Base-by-base conservation (phyloP, 139 green algal species). In the Deuterostichococcus epilithicus region DNA sequence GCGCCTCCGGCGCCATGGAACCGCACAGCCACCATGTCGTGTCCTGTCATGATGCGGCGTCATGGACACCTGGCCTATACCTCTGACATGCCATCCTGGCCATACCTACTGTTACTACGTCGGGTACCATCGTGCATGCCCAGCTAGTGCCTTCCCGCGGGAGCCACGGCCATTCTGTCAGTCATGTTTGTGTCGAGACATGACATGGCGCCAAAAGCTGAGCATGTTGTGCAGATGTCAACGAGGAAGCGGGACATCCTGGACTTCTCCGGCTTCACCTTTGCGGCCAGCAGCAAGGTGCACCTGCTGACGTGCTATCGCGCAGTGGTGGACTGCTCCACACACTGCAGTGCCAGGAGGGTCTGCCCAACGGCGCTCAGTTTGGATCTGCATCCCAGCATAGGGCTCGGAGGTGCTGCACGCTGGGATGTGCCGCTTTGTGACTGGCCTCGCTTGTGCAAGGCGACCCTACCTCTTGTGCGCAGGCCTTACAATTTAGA, bases 211-310 rank as follows among this genome's bases (percentile, higher is more conserved):
- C 1, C 44, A 23, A 68, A 2, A 28, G 30, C 6, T 68, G 28
- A 37, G 8, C 13, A 68, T 39, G 35, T 35, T 39, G 22, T 72
- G 68, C 60, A 73, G 38, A 3, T 79, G 44, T 4, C 73, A 30
- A 72, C 44, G 44, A 47, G 90, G 63, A 94, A 91, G 83, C 82
- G 76, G 36, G 87, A 87, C 37, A 76, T 95, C 25, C 80, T 86
- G 26, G 83, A 86, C 36, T 94, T 94, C 76, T 85, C 75, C 33
- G 90, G 90, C 35, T 86, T 90, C 74, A 84, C 75, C 0, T 93
- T 86, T 36, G 71, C 78, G 0, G 86, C 81, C 0, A 84, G 79
- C 26, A 75, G 86, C 32, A 78, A 88, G 78, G 82, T 76, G 38
- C 1, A 72, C 2, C 37, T 78, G 38, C 70, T 20, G 33, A 25